phyloP scores from a whole-genome alignment of 352 stramenopile species.

The Globisporangium camurandrum region DNA sequence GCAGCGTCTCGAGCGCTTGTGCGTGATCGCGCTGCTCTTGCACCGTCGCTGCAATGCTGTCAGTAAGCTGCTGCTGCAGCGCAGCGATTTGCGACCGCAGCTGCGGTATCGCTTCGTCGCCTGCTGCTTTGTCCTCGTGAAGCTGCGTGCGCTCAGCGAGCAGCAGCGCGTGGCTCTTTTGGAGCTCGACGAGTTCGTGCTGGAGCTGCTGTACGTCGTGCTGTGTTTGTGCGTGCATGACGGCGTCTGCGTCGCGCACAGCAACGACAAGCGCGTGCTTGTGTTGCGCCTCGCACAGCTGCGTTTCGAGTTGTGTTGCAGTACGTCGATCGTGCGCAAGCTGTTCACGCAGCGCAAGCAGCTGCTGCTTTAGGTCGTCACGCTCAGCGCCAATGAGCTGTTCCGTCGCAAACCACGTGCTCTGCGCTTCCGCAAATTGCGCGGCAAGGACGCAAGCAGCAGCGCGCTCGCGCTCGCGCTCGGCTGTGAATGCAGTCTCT shows the following conservation, averaged over 20 bases:
- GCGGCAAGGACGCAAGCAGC: constrained; percentile 37
- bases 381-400: constrained; percentile 29
- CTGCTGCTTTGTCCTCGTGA: constrained; percentile 25
- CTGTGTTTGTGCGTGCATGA: constrained; percentile 22
- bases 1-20: too few relatives aligned
- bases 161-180: constrained; percentile 35
- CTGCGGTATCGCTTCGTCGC: constrained; percentile 22
- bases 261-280: constrained; percentile 34
- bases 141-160: constrained; percentile 30
- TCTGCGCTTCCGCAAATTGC: constrained; percentile 22
- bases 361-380: constrained; percentile 47
- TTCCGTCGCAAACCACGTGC: constrained; percentile 27
- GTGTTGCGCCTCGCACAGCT: constrained; percentile 36
- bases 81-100: constrained; percentile 25
- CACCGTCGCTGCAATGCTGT: constrained; percentile 20
- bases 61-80: constrained; percentile 31
- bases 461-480: constrained; percentile 19
- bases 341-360: constrained; percentile 26
- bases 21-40: constrained; percentile 28
- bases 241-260: constrained; percentile 27
- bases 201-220: constrained; percentile 53
- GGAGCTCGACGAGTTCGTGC: constrained; percentile 31
- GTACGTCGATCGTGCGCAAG: constrained; percentile 30
- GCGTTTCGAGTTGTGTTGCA: constrained; percentile 30
- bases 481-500: constrained; percentile 19